Percentiles rank a stretch among this genome's conserved stretches.
phyloP scores from a whole-genome alignment of 192 early-diverging fungal genomes.

The Coemansia sp. region DNA sequence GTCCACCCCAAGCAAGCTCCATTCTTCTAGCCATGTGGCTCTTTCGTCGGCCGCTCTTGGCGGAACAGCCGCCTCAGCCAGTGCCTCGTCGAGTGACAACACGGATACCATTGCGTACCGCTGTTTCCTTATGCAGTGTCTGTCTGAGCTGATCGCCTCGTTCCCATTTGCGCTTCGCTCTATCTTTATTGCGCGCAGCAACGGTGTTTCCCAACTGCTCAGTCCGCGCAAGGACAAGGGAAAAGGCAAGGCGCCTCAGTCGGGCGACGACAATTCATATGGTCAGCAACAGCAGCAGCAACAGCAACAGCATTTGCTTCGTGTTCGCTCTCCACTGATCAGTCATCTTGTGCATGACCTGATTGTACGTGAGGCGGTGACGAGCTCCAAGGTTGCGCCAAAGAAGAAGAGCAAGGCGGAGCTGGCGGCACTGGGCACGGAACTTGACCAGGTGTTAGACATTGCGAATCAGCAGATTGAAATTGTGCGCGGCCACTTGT shows the following conservation, averaged over 20 bases:
- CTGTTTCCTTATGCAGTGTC: constrained; percentile 81
- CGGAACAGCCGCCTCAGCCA: not conserved
- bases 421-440: constrained; percentile 22
- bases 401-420: constrained; percentile 22
- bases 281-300: constrained; percentile 16
- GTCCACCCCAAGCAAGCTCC: constrained; percentile 28
- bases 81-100: constrained; percentile 24
- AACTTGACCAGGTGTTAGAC: constrained; percentile 41
- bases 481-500: constrained; percentile 56
- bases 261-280: constrained; percentile 11
- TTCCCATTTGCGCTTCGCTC: constrained; percentile 64
- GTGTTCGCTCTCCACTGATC: constrained; percentile 47
- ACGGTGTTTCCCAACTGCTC: constrained; percentile 10
- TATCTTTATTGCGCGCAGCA: constrained; percentile 40
- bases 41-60: constrained; percentile 11
- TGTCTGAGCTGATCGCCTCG: constrained; percentile 85
- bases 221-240: constrained; percentile 49
- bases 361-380: constrained; percentile 51
- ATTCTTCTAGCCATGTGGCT: constrained; percentile 15
- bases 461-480: constrained; percentile 39
- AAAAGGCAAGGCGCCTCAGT: constrained; percentile 22
- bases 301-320: constrained; percentile 9
- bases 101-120: constrained; percentile 57
- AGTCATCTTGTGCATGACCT: constrained; percentile 52
- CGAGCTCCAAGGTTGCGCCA: constrained; percentile 22